Percentiles rank a stretch among this genome's conserved stretches.
These are phyloP conservation scores for Cutaneotrichosporon arboriforme DNA, from an alignment of 1,284 basidiomycete species.

Conservation along the genomic window DNA sequence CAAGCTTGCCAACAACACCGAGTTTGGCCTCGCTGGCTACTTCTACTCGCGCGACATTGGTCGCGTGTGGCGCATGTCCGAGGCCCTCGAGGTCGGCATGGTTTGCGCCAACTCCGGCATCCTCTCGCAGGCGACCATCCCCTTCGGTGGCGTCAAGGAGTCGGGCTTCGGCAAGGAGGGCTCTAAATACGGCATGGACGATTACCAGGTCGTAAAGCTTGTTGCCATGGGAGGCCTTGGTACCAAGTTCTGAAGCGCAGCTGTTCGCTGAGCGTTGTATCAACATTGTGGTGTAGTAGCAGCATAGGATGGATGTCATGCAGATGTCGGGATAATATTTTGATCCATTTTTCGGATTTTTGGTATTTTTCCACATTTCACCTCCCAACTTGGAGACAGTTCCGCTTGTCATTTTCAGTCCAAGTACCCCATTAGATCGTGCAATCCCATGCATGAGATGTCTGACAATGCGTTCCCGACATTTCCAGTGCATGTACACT, in stretches of 20 bases:
- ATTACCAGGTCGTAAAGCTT: constrained; percentile 31
- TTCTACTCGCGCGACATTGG: constrained; percentile 88
- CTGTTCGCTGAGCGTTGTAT: background rate
- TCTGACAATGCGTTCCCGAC: too few relatives aligned
- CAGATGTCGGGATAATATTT: too few relatives aligned
- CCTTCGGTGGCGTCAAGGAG: constrained; percentile 73
- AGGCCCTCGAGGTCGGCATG: constrained; percentile 91
- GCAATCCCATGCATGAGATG: too few relatives aligned
- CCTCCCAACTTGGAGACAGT: too few relatives aligned
- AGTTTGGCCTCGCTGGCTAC: constrained; percentile 83
- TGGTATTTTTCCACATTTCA: too few relatives aligned
- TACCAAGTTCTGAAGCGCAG: constrained; percentile 9
- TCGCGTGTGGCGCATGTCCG: constrained; percentile 91
- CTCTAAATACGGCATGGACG: constrained; percentile 46
- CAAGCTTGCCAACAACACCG: constrained; percentile 72
- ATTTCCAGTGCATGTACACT: too few relatives aligned
- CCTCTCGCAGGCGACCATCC: constrained; percentile 63
- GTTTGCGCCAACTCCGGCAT: constrained; percentile 64
- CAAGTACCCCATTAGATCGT: too few relatives aligned
- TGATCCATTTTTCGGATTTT: too few relatives aligned
- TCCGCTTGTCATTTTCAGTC: too few relatives aligned
- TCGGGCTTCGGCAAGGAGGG: constrained; percentile 50
- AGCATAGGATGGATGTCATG: background rate
- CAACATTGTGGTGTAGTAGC: constrained; percentile 1
- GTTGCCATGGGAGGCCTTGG: constrained; percentile 14